A percentile compares a stretch with the other conserved stretches of the same genome.
phyloP scores from a whole-genome alignment of 148 eudicot genomes.

The Polygonum maritimum region DNA sequence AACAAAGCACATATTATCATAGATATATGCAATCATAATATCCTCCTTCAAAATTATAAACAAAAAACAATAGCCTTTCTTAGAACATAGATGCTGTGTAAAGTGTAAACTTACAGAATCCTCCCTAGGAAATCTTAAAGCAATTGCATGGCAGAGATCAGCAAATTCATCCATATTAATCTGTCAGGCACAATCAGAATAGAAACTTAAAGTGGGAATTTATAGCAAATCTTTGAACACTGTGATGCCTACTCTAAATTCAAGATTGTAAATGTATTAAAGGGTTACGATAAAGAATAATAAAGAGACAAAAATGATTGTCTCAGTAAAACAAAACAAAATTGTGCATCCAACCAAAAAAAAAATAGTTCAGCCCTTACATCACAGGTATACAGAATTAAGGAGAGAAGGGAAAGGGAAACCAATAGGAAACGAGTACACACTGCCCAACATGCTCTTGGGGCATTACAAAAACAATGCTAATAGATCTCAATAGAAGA shows the following conservation, averaged over 20 bases:
- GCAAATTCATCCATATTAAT: constrained; percentile 76
- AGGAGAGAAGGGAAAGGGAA: background rate
- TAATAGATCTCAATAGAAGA: background rate
- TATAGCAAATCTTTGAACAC: background rate
- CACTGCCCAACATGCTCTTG: background rate
- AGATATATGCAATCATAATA: constrained; percentile 5
- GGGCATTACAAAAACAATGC: background rate
- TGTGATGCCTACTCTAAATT: background rate
- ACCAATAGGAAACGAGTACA: background rate
- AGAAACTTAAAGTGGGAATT: background rate
- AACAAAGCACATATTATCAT: constrained; percentile 13
- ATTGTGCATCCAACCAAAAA: background rate
- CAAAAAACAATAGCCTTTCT: background rate
- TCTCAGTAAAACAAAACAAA: background rate
- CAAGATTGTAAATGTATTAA: background rate
- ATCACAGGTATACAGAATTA: background rate
- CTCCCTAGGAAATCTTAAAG: constrained; percentile 79
- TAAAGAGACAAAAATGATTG: background rate
- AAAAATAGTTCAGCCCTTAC: background rate
- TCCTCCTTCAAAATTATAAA: background rate
- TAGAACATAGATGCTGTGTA: background rate
- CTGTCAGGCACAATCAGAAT: constrained; percentile 24
- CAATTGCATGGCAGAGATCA: constrained; percentile 95
- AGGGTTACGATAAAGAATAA: background rate
- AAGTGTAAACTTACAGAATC: constrained; percentile 44